Conservation (phyloP, 108 stramenopile genomes). For the Chaetoceros muelleri region DNA sequence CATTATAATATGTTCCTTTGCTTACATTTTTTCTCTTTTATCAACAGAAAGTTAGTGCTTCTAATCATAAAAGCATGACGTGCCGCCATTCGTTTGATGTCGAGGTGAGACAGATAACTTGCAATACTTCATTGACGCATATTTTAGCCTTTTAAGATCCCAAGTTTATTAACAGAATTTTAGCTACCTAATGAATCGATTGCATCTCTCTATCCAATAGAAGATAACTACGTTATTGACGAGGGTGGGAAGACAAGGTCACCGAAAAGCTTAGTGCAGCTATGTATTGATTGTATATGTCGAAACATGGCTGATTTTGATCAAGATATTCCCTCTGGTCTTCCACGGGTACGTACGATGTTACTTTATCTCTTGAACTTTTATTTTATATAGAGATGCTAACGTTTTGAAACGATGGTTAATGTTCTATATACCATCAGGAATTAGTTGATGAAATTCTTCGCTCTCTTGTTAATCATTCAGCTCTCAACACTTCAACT, state of each 20-base stretch:
- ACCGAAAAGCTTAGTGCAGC: conserved; percentile 57
- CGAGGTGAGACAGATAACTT: background rate
- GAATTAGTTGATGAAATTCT: conserved; percentile 67
- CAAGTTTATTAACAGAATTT: background rate
- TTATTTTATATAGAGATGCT: background rate
- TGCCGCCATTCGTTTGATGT: background rate
- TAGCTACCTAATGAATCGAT: conserved; percentile 53
- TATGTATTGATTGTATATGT: conserved; percentile 59
- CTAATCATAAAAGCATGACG: background rate
- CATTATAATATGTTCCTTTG: no score
- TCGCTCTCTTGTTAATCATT: conserved; percentile 43
- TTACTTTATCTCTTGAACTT: background rate
- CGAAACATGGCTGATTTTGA: conserved; percentile 49
- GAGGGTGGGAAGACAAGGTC: conserved; percentile 35
- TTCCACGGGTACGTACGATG: conserved; percentile 25
- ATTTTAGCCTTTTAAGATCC: background rate
- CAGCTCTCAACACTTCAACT: conserved; percentile 64
- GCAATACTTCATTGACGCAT: background rate
- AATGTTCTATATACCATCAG: no score
- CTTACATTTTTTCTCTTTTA: no score
- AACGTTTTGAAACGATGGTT: no score
- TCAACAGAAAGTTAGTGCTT: no score
- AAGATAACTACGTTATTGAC: conserved; percentile 48
- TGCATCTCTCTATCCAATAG: conserved; percentile 40
- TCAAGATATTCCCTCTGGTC: conserved; percentile 53